These are phyloP conservation scores for Microstroma glucosiphilum DNA, from an alignment of 1,284 basidiomycete genomes.

Conservation along the genomic window DNA sequence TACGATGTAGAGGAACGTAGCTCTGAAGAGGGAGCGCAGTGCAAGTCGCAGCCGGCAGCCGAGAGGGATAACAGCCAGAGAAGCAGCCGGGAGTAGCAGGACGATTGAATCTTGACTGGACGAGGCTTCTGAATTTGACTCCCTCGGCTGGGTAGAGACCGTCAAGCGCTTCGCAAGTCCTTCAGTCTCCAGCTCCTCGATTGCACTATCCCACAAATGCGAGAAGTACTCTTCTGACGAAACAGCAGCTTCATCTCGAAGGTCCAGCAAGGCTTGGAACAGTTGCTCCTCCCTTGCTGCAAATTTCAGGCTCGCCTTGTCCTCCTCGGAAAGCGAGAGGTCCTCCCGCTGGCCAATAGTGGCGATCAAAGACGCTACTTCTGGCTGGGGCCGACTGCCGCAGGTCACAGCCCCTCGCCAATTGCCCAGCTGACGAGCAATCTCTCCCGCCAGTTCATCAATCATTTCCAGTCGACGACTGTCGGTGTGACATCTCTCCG, in stretches of 20 bases:
- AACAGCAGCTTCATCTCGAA: not conserved
- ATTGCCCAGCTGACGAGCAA: not conserved
- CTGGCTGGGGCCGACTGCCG: not conserved
- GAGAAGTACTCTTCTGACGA: not conserved
- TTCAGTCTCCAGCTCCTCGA: slow-evolving; percentile 1
- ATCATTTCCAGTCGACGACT: slow-evolving; percentile 6
- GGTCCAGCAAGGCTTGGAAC: not conserved
- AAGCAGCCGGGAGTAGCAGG: not conserved
- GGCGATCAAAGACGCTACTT: not conserved
- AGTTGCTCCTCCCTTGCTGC: not conserved
- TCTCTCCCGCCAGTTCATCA: slow-evolving; percentile 4
- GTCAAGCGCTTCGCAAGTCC: not conserved
- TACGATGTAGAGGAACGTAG: not conserved
- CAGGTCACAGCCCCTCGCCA: not conserved
- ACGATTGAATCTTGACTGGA: not conserved
- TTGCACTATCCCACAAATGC: not conserved
- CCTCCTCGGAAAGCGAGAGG: not conserved
- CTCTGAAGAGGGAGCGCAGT: not conserved
- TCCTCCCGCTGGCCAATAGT: not conserved
- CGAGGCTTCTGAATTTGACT: not conserved
- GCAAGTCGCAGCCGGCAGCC: not conserved
- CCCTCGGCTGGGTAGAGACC: not conserved
- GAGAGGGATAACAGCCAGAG: not conserved
- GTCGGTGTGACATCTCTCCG: not conserved
- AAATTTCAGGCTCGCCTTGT: not conserved